These are phyloP conservation scores for Calonectria hongkongensis DNA, from an alignment of 2,329 filamentous ascomycete genomes.

Conservation along the genomic window DNA sequence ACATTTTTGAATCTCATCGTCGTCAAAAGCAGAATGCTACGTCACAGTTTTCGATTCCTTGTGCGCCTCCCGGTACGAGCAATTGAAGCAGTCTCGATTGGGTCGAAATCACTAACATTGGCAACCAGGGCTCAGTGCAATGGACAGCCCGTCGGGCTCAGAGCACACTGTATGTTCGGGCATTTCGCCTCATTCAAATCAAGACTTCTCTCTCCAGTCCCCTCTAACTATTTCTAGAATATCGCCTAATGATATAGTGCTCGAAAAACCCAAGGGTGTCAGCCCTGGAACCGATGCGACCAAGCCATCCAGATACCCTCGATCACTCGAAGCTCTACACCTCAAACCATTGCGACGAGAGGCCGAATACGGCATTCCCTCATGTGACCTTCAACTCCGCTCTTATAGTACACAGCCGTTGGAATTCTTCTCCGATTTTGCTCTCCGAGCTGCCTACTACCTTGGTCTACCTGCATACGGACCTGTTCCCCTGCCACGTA, in stretches of 20 bases:
- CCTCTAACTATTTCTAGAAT: slow-evolving; percentile 41
- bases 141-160: slow-evolving; percentile 53
- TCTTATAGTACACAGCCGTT: slow-evolving; percentile 93
- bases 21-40: slow-evolving; percentile 56
- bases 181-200: not conserved
- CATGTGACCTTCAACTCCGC: slow-evolving; percentile 93
- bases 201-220: not conserved
- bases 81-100: not conserved
- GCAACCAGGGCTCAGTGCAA: slow-evolving; percentile 47
- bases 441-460: slow-evolving; percentile 95
- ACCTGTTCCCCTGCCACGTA: slow-evolving; percentile 88
- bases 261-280: slow-evolving; percentile 37
- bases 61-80: slow-evolving; percentile 51
- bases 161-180: slow-evolving; percentile 51
- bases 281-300: slow-evolving; percentile 26
- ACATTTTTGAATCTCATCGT: slow-evolving; percentile 49
- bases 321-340: slow-evolving; percentile 89
- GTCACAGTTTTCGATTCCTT: slow-evolving; percentile 53
- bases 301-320: slow-evolving; percentile 75
- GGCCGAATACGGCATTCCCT: slow-evolving; percentile 84
- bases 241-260: slow-evolving; percentile 42
- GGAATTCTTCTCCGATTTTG: slow-evolving; percentile 96
- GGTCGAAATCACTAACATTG: slow-evolving; percentile 33
- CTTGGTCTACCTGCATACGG: slow-evolving; percentile 90
- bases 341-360: slow-evolving; percentile 87